Conservation (phyloP, 202 grass and related monocot species). For the Hordeum pubiflorum region DNA sequence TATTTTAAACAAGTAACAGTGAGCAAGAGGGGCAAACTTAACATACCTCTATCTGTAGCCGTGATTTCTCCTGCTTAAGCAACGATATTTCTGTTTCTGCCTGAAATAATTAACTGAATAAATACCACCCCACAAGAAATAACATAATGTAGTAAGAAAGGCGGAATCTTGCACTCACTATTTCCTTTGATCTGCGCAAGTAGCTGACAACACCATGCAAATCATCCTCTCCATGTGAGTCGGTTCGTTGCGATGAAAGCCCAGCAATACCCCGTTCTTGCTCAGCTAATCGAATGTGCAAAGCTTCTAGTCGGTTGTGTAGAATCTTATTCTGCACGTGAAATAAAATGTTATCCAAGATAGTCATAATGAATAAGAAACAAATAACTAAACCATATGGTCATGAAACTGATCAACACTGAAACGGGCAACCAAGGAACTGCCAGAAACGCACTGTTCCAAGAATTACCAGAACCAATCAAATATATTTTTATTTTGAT, state of each 20-base stretch:
- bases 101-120: slow-evolving; percentile 43
- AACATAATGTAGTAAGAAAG: neutral
- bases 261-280: slow-evolving; percentile 63
- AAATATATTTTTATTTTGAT: neutral
- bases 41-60: slow-evolving; percentile 83
- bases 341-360: slow-evolving; percentile 3
- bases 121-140: neutral
- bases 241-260: slow-evolving; percentile 39
- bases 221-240: slow-evolving; percentile 65
- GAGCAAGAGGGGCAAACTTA: slow-evolving; percentile 6
- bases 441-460: neutral
- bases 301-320: slow-evolving; percentile 67
- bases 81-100: slow-evolving; percentile 90
- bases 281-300: slow-evolving; percentile 85
- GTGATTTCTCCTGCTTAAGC: slow-evolving; percentile 83
- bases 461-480: neutral
- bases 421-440: neutral
- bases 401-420: neutral
- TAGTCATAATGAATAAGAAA: neutral
- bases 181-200: slow-evolving; percentile 90
- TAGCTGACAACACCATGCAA: slow-evolving; percentile 76
- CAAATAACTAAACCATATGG: neutral
- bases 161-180: slow-evolving; percentile 49
- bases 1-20: neutral
- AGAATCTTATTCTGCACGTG: slow-evolving; percentile 82